Conservation (phyloP, 345 rosid species). For the Sisymbrium altissimum region DNA sequence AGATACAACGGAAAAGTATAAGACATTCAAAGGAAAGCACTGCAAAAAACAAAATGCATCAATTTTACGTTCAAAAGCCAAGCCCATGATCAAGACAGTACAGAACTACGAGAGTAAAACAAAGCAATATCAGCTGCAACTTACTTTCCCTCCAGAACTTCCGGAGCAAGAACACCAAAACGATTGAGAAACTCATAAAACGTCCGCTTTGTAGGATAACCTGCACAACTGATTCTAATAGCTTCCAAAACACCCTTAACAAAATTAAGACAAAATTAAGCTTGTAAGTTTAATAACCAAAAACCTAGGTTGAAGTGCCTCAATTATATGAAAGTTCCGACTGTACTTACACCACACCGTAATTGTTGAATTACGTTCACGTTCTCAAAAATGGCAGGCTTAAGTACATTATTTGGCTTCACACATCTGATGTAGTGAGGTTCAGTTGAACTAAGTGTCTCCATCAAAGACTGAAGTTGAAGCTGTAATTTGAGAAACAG, state of each 20-base stretch:
- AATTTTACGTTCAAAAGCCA: background rate
- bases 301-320: background rate
- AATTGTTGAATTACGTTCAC: constrained; percentile 89
- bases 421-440: constrained; percentile 99
- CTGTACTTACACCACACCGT: constrained; percentile 92
- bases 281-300: constrained; percentile 1
- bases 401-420: constrained; percentile 97
- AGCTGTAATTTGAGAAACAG: constrained; percentile 50
- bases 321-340: constrained; percentile 1
- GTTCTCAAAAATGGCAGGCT: constrained; percentile 96
- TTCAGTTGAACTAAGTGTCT: constrained; percentile 88
- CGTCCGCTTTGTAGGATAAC: constrained; percentile 95
- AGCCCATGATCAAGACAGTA: background rate
- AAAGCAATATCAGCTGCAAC: constrained; percentile 20
- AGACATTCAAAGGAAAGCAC: background rate
- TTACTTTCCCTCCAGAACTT: constrained; percentile 87
- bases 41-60: constrained; percentile 4
- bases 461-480: constrained; percentile 99
- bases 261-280: constrained; percentile 14
- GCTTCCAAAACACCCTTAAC: constrained; percentile 87
- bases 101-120: background rate
- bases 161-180: constrained; percentile 97
- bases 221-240: constrained; percentile 99
- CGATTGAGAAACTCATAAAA: constrained; percentile 96
- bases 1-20: background rate